Base-by-base conservation (phyloP, 805 yeast species). In the Spathaspora passalidarum region DNA sequence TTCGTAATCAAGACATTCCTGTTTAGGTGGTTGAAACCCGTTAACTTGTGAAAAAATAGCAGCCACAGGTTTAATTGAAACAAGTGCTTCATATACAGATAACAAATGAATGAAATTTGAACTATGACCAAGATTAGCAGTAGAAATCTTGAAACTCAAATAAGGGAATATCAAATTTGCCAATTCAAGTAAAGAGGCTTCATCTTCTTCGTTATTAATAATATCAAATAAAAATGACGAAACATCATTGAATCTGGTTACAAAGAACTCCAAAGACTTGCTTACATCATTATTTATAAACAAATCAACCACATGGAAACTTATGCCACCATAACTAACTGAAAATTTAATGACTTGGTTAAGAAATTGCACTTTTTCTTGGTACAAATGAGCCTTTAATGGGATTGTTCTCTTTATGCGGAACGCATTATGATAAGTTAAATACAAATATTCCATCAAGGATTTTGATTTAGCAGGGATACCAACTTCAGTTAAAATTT, bases 271-370 rank as follows among this genome's bases (percentile, higher is more conserved):
- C 5, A 68, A 51, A 1, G 66, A 50, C 8, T 43, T 46, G 11
- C 62, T 60, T 16, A 75, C 50, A 40, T 73, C 69, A 49, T 66
- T 65, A 50, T 73, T 68, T 34, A 69, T 47, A 46, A 78, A 76
- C 78, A 79, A 78, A 45, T 84, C 91, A 8, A 86, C 84, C 2
- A 82, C 77, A 61, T 83, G 88, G 57, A 86, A 82, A 18, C 83
- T 63, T 18, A 86, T 82, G 22, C 83, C 67, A 0, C 88, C 89
- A 62, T 82, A 87, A 20, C 86, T 81, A 11, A 81, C 66, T 13
- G 79, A 59, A 36, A 78, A 66, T 36, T 77, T 61, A 39, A 78
- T 72, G 19, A 79, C 65, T 47, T 80, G 81, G 45, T 74, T 69
- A 42, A 81, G 62, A 5, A 80, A 47, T 5, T 55, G 56, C 2